Base-by-base conservation (phyloP, 768 basidiomycete genomes). In the Agrocybe pediades region DNA sequence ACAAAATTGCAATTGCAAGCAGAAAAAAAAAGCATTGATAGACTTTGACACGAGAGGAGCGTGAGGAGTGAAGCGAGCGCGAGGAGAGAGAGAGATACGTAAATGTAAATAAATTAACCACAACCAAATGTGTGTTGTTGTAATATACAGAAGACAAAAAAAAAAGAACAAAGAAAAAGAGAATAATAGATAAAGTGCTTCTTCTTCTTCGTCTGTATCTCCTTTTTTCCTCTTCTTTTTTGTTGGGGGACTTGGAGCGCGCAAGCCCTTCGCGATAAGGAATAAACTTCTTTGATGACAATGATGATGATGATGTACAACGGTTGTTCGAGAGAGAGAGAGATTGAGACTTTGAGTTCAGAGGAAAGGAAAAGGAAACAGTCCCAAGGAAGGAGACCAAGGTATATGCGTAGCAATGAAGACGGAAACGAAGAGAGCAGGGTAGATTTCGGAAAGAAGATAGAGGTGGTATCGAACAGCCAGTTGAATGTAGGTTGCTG, bases 221-320 rank as follows among this genome's bases (percentile, higher is more conserved):
- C n/a, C 48, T 51, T 55, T 59, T 54, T 25, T 17, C 54, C 65
- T 62, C 52, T 65, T 63, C 57, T 67, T 60, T 65, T 66, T 60
- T 56, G 13, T 36, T 36, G 4, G 4, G 66, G 64, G 70, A 65
- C 61, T 65, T 65, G 55, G 64, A 65, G 55, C 68, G 71, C 74
- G 74, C 74, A 65, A 72, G 69, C 66, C 71, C 71, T 75, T 75
- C 72, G 71, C 73, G 68, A 50, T 56, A 61, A 25, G 51, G 42
- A 52, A 52, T 52, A 51, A 54, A 41, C 53, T 51, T 48, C 48
- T 51, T 41, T 60, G 47, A 53, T 52, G 55, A 63, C 58, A 59
- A 42, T 41, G 53, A 24, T 44, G 27, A 47, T 43, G 49, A 51
- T 26, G 51, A 46, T 33, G 41, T 39, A 30, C 21, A 39, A 48